Conservation (phyloP, 176 grass and related monocot species). For the Paspalum notatum region DNA sequence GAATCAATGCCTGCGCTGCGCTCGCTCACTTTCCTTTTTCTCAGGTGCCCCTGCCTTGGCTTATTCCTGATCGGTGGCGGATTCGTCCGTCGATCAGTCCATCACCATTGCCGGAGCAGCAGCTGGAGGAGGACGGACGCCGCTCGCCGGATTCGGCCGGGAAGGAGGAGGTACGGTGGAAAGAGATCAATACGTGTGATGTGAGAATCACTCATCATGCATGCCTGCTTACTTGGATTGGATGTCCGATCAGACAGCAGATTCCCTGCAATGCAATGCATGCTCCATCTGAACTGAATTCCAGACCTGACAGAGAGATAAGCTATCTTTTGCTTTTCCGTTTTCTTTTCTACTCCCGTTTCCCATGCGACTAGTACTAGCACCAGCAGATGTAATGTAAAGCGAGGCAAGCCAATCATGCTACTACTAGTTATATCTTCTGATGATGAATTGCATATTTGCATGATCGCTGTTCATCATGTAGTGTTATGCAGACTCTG, state of each 20-base stretch:
- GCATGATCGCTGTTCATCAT: too few relatives aligned
- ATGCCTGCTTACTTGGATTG: too few relatives aligned
- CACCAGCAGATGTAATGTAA: too few relatives aligned
- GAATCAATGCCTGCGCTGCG: neutral
- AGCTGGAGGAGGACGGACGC: neutral
- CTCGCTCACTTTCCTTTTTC: neutral
- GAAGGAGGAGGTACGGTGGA: neutral
- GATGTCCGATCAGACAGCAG: too few relatives aligned
- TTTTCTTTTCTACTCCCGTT: conserved; percentile 23
- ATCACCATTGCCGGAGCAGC: conserved; percentile 1
- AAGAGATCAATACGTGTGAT: conserved; percentile 9
- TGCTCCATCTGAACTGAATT: neutral
- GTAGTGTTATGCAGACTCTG: too few relatives aligned
- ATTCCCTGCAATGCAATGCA: too few relatives aligned
- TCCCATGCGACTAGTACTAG: conserved; percentile 15
- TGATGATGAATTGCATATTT: too few relatives aligned
- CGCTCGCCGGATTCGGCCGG: neutral
- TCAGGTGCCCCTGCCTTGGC: conserved; percentile 19
- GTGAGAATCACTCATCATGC: neutral
- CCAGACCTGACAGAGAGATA: neutral
- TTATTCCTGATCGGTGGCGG: too few relatives aligned
- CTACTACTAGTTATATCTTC: too few relatives aligned
- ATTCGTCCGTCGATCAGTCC: neutral
- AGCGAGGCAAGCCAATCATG: too few relatives aligned
- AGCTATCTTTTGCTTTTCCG: neutral